Evolutionary conservation across 2,329 filamentous ascomycete genomes (phyloP).

Genomic region (Furcasterigmium sp.): DNA sequence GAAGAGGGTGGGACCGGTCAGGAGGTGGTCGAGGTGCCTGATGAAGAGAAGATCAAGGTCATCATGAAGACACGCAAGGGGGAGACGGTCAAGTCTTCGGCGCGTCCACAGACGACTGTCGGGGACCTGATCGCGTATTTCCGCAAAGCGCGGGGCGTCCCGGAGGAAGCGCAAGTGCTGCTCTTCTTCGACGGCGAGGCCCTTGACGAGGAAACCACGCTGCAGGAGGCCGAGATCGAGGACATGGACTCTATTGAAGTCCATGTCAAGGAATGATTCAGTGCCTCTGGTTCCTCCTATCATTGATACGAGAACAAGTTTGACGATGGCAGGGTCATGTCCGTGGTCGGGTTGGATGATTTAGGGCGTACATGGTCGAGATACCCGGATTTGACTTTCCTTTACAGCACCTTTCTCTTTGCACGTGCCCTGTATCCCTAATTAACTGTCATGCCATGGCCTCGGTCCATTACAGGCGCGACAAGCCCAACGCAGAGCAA

Average conservation of each 20-base stretch:
- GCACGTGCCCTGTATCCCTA: too few relatives aligned
- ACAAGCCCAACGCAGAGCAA: too few relatives aligned
- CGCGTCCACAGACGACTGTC: slow-evolving; percentile 51
- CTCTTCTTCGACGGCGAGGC: slow-evolving; percentile 73
- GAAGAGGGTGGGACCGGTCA: slow-evolving; percentile 13
- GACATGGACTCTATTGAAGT: slow-evolving; percentile 76
- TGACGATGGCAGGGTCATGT: too few relatives aligned
- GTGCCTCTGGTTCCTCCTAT: too few relatives aligned
- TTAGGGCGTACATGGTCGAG: too few relatives aligned
- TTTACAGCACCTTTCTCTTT: too few relatives aligned
- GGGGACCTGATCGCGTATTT: slow-evolving; percentile 59
- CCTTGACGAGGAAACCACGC: slow-evolving; percentile 53
- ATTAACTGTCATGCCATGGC: too few relatives aligned
- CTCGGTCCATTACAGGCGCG: too few relatives aligned
- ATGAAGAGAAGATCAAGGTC: slow-evolving; percentile 39
- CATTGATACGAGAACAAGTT: too few relatives aligned
- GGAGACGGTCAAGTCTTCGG: slow-evolving; percentile 45
- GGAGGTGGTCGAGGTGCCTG: slow-evolving; percentile 15
- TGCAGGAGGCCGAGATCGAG: slow-evolving; percentile 65
- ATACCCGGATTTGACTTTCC: too few relatives aligned
- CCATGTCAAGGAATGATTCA: slow-evolving; percentile 43
- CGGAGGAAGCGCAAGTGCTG: slow-evolving; percentile 46
- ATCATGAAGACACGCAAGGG: slow-evolving; percentile 48
- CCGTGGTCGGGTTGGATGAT: too few relatives aligned
- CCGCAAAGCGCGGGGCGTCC: slow-evolving; percentile 46